Evolutionary conservation across 371 early-diverging fungal genomes (phyloP).

Genomic region (Rhizopus stolonifer): DNA sequence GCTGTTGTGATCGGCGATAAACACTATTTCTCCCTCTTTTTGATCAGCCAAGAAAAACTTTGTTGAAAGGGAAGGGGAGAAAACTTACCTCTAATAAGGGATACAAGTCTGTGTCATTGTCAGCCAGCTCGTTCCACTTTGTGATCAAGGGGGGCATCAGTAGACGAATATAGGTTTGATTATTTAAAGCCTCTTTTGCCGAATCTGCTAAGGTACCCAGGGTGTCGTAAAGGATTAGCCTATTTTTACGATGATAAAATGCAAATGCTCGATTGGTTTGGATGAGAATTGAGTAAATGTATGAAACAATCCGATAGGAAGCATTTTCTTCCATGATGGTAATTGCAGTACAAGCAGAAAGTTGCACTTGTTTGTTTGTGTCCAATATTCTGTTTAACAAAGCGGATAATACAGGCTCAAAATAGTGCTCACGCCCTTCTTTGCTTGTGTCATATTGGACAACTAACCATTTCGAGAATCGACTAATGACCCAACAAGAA

Average conservation of each 20-base stretch:
- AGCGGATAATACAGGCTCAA: slow-evolving; percentile 77
- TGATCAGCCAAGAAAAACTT: too few relatives aligned
- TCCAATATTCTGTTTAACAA: slow-evolving; percentile 79
- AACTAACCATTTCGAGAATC: slow-evolving; percentile 86
- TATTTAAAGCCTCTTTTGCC: slow-evolving; percentile 76
- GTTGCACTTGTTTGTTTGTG: slow-evolving; percentile 92
- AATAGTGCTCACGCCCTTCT: slow-evolving; percentile 66
- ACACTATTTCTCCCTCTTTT: slow-evolving; percentile 45
- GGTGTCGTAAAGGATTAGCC: slow-evolving; percentile 89
- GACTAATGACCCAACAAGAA: slow-evolving; percentile 90
- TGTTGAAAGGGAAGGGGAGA: too few relatives aligned
- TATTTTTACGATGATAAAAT: slow-evolving; percentile 86
- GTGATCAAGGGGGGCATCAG: slow-evolving; percentile 84
- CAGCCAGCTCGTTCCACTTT: slow-evolving; percentile 77
- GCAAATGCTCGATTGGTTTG: slow-evolving; percentile 75
- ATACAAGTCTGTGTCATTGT: slow-evolving; percentile 84
- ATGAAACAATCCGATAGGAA: slow-evolving; percentile 70
- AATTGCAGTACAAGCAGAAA: slow-evolving; percentile 91
- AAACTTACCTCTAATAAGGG: slow-evolving; percentile 80
- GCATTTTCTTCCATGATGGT: slow-evolving; percentile 90
- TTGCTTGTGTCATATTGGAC: slow-evolving; percentile 49
- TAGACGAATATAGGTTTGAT: slow-evolving; percentile 67
- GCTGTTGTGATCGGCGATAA: slow-evolving; percentile 79
- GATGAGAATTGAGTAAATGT: slow-evolving; percentile 76
- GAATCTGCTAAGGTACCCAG: slow-evolving; percentile 90